phyloP scores from a whole-genome alignment of 1,139 yeast genomes.

The Blastobotrys indianensis region DNA sequence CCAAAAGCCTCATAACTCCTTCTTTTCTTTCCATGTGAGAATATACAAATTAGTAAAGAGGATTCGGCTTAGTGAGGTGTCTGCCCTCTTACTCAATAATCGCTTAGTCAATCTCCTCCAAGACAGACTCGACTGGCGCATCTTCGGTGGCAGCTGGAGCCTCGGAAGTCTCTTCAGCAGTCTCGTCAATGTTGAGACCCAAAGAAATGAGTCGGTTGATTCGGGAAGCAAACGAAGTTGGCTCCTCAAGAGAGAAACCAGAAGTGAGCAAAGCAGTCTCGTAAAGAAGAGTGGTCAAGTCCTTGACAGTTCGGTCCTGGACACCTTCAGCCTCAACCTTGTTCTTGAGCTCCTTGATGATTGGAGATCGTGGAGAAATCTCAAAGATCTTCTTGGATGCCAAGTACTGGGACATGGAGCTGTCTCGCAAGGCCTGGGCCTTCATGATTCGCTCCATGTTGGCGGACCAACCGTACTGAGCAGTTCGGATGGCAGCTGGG shows the following conservation, averaged over 20 bases:
- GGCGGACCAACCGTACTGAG: conserved; percentile 99
- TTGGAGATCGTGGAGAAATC: conserved; percentile 94
- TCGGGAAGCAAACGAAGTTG: conserved; percentile 94
- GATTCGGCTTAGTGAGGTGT: too few relatives aligned
- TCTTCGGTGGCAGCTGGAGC: conserved; percentile 53
- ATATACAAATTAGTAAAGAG: too few relatives aligned
- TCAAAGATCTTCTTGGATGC: conserved; percentile 98
- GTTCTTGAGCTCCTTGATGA: conserved; percentile 89
- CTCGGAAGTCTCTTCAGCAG: conserved; percentile 52
- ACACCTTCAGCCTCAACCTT: conserved; percentile 97
- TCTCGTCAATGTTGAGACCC: conserved; percentile 97
- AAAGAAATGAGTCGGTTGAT: conserved; percentile 96
- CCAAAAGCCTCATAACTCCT: too few relatives aligned
- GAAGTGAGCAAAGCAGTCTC: conserved; percentile 98
- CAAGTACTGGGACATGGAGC: conserved; percentile 99
- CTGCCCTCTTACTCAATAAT: too few relatives aligned
- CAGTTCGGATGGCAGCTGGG: conserved; percentile 99
- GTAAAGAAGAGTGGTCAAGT: conserved; percentile 89
- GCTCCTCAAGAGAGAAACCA: conserved; percentile 98
- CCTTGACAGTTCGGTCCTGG: conserved; percentile 97
- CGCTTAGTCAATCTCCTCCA: conserved; percentile 96
- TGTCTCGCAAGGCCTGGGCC: conserved; percentile 99
- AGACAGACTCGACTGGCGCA: conserved; percentile 74
- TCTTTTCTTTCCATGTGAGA: too few relatives aligned
- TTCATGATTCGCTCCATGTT: conserved; percentile 99